Evolutionary conservation across 306 rosid species (phyloP), one percentile per base, ranked within the genome.

Genomic region (Datisca glomerata): DNA sequence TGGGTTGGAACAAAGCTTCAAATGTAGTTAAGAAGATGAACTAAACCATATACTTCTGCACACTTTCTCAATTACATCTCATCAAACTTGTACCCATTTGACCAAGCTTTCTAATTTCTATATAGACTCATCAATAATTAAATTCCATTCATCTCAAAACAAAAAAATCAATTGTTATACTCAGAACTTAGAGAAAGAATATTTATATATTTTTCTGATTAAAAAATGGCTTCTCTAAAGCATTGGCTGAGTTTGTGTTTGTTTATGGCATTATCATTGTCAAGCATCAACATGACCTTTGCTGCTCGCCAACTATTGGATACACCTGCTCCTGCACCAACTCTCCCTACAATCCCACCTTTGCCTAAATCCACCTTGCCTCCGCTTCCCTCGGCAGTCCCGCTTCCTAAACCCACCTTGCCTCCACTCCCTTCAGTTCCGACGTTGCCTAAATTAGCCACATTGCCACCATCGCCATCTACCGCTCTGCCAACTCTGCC

Each of bases 281-380:
- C 67, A 43, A 37, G 71, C 56, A 36, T 49, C 17, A 23, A 32
- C 27, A 39, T 39, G 32, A 63, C 45, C 45, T 10, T 35, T 1
- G 75, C 48, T 2, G 59, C 48, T 27, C 45, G 70, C 10, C 47
- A 47, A 40, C 60, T 69, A 5, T 28, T 69, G 19, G 56, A 45
- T 24, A 44, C 71, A 12, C 47, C 45, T 0, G 47, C 51, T 16
- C 25, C 59, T 53, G 59, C 67, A 54, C 47, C 53, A 8, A 59
- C 66, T 14, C 24, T 53, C 17, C 63, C 62, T 7, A 12, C 37
- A 13, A 0, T 51, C 4, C 63, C 61, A 12, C 24, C 54, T 7
- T 24, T 45, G 19, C 61, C 69, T 24, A 33, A 35, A 12, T 15
- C 53, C 46, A 27, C 55, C 14, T 19, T 54, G 35, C 73, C 67